These are phyloP conservation scores for Mycena vitilis DNA, from an alignment of 768 basidiomycete species.

Conservation along the genomic window DNA sequence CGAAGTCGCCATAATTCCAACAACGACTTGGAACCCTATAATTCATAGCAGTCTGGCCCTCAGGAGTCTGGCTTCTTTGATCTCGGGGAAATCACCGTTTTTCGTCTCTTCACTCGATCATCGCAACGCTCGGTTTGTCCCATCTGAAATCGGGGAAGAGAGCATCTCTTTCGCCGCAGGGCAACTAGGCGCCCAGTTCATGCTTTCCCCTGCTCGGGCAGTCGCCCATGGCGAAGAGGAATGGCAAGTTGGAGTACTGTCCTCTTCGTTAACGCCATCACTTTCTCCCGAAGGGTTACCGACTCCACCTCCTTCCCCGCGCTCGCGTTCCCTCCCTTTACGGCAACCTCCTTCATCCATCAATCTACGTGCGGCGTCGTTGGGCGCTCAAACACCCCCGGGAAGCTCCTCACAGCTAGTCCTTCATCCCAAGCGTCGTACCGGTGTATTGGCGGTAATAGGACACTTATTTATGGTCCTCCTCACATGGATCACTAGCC, in stretches of 20 bases:
- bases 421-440: conserved; percentile 8
- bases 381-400: neutral
- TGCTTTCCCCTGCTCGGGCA: conserved; percentile 43
- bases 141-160: conserved; percentile 13
- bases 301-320: conserved; percentile 54
- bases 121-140: conserved; percentile 20
- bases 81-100: conserved; percentile 4
- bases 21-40: conserved; percentile 4
- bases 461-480: conserved; percentile 18
- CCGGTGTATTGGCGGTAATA: conserved; percentile 11
- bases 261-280: conserved; percentile 40
- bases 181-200: conserved; percentile 43
- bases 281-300: conserved; percentile 41
- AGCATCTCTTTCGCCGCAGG: conserved; percentile 40
- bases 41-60: conserved; percentile 16
- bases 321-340: conserved; percentile 39
- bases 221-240: conserved; percentile 35
- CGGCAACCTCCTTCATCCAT: conserved; percentile 36
- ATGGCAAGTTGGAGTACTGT: conserved; percentile 51
- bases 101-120: conserved; percentile 29
- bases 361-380: conserved; percentile 22
- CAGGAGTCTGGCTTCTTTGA: conserved; percentile 16
- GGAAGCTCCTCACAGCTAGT: conserved; percentile 16
- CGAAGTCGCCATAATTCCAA: conserved; percentile 26
- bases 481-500: conserved; percentile 17